Conservation (phyloP, 2,329 filamentous ascomycete species). For the Thermothelomyces thermophilus region DNA sequence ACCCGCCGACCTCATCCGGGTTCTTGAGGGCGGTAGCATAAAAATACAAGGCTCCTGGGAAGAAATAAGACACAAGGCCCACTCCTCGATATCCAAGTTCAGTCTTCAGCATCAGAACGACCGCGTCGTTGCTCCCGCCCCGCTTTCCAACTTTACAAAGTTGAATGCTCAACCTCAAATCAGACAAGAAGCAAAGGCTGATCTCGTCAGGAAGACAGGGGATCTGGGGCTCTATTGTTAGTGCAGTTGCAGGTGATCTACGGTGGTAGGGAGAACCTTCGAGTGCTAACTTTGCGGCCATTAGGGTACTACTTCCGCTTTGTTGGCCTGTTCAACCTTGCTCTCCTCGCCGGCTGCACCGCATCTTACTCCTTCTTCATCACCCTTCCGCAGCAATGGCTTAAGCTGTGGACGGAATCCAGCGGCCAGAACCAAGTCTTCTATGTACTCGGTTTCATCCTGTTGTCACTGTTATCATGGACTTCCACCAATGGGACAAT, state of each 20-base stretch:
- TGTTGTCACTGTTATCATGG: constrained; percentile 33
- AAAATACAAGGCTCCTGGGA: constrained; percentile 1
- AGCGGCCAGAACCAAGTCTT: constrained; percentile 14
- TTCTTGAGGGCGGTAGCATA: not conserved
- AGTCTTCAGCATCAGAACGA: not conserved
- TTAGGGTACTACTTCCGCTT: constrained; percentile 30
- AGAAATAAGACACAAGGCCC: not conserved
- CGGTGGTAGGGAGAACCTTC: not conserved
- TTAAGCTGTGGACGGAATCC: constrained; percentile 35
- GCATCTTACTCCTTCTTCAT: constrained; percentile 31
- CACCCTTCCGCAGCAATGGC: constrained; percentile 34
- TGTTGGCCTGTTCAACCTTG: constrained; percentile 26
- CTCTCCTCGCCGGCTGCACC: constrained; percentile 24
- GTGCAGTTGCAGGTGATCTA: not conserved
- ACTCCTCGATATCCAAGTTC: constrained; percentile 2
- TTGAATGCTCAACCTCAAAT: not conserved
- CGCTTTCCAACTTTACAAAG: not conserved
- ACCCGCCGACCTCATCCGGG: not conserved
- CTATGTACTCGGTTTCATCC: constrained; percentile 34
- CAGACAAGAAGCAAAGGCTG: not conserved
- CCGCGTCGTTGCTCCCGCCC: too few species aligned
- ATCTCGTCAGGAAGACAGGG: not conserved
- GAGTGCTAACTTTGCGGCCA: not conserved
- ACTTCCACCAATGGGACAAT: constrained; percentile 30
- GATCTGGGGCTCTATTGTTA: not conserved